phyloP scores from a whole-genome alignment of 2,329 filamentous ascomycete species.

The Hymenoscyphus fraxineus region DNA sequence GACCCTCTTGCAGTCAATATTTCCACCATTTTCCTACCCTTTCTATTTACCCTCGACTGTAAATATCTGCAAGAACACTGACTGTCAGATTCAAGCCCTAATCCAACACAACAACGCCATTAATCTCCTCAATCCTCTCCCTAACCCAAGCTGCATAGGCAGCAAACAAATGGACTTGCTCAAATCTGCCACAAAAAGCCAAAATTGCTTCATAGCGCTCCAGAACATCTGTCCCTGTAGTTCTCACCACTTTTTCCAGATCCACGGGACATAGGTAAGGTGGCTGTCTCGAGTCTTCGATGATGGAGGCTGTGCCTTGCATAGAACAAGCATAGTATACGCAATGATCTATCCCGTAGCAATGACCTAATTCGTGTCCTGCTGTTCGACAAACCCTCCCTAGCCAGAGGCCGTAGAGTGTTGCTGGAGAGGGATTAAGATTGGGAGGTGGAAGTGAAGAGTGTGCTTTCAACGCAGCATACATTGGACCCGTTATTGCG shows the following conservation, averaged over 20 bases:
- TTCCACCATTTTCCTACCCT: too few relatives aligned
- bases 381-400: conserved; percentile 54
- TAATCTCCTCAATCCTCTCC: conserved; percentile 25
- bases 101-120: not conserved
- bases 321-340: conserved; percentile 61
- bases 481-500: conserved; percentile 29
- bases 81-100: not conserved
- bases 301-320: conserved; percentile 55
- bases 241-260: conserved; percentile 47
- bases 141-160: conserved; percentile 44
- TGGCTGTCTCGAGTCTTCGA: conserved; percentile 58
- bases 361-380: conserved; percentile 65
- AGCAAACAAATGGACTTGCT: conserved; percentile 43
- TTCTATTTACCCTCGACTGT: too few relatives aligned
- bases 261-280: conserved; percentile 61
- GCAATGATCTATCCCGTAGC: conserved; percentile 64
- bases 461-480: conserved; percentile 34
- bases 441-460: conserved; percentile 14
- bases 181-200: conserved; percentile 42
- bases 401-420: conserved; percentile 50
- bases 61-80: too few relatives aligned
- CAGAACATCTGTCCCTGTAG: conserved; percentile 31
- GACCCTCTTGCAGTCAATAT: too few relatives aligned
- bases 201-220: conserved; percentile 41
- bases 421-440: conserved; percentile 23